Evolutionary conservation across 2,329 filamentous ascomycete genomes (phyloP).

Genomic region (Bipolaris cookei): DNA sequence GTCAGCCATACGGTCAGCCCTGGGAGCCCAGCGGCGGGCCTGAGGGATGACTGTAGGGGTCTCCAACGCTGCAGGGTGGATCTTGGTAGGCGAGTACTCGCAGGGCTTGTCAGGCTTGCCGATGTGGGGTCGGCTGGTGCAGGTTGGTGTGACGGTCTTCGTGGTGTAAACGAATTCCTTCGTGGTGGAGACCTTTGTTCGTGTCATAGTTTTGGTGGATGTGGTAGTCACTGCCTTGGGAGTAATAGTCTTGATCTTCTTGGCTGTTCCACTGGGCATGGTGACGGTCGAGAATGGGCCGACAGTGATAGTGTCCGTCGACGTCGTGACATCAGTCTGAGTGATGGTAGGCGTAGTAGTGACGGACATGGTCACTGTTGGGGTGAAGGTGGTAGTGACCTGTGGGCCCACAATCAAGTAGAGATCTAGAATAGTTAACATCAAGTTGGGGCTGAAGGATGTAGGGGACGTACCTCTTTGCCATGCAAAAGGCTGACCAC

Average conservation of each 20-base stretch:
- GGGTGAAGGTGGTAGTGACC: conserved; percentile 40
- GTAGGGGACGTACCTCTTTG: conserved; percentile 49
- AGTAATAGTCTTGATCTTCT: conserved; percentile 40
- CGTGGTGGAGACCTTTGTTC: conserved; percentile 35
- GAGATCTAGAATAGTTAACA: conserved; percentile 33
- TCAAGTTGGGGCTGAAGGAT: conserved; percentile 9
- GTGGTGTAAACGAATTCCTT: conserved; percentile 38
- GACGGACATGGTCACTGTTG: conserved; percentile 44
- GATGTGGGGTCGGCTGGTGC: conserved; percentile 43
- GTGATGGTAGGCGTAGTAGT: conserved; percentile 38
- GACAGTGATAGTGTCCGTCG: conserved; percentile 32
- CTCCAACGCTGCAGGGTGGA: conserved; percentile 40
- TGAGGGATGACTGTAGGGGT: conserved; percentile 36
- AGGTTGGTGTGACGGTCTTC: conserved; percentile 48
- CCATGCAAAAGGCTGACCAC: conserved; percentile 53
- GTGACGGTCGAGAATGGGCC: conserved; percentile 41
- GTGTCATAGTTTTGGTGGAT: conserved; percentile 36
- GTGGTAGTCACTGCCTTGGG: conserved; percentile 37
- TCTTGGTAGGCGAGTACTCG: conserved; percentile 44
- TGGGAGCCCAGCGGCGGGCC: conserved; percentile 31
- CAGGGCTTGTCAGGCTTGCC: conserved; percentile 44
- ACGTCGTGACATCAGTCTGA: conserved; percentile 32
- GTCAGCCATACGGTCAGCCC: conserved; percentile 38
- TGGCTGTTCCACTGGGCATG: conserved; percentile 42
- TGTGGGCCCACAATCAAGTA: conserved; percentile 44